Evolutionary conservation across 768 basidiomycete species (phyloP).

Genomic region (Mrakia gelida): DNA sequence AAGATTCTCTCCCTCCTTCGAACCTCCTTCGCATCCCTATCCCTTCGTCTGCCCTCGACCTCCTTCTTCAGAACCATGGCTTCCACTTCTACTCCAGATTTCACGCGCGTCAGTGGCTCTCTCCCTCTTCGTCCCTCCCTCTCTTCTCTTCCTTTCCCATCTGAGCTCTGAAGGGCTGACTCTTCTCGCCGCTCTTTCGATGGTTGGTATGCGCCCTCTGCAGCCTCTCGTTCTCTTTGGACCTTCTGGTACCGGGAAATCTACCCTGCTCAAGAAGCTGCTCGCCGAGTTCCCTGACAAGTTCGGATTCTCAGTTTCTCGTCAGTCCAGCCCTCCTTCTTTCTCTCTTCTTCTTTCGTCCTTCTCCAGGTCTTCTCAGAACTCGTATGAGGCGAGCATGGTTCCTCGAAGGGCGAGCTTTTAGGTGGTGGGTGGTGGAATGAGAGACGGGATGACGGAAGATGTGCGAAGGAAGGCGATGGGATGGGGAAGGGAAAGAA

Average conservation of each 20-base stretch:
- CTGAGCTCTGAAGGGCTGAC: background rate
- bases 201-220: too few species aligned
- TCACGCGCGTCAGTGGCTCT: slow-evolving; percentile 23
- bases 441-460: too few species aligned
- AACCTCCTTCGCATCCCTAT: background rate
- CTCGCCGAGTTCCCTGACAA: slow-evolving; percentile 73
- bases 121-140: background rate
- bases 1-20: background rate
- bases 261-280: slow-evolving; percentile 76
- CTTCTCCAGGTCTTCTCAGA: background rate
- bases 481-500: too few species aligned
- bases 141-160: background rate
- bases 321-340: slow-evolving; percentile 50
- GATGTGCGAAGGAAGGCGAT: background rate
- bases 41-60: background rate
- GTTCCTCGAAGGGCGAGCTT: too few species aligned
- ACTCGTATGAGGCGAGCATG: too few species aligned
- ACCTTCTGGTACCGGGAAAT: slow-evolving; percentile 91
- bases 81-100: slow-evolving; percentile 3
- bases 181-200: background rate
- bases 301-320: slow-evolving; percentile 92
- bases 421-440: background rate
- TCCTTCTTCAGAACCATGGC: background rate
- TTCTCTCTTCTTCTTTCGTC: background rate
- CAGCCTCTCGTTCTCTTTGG: slow-evolving; percentile 78